Conservation (phyloP, 495 filamentous ascomycete genomes). For the Cladorrhinum samala region DNA sequence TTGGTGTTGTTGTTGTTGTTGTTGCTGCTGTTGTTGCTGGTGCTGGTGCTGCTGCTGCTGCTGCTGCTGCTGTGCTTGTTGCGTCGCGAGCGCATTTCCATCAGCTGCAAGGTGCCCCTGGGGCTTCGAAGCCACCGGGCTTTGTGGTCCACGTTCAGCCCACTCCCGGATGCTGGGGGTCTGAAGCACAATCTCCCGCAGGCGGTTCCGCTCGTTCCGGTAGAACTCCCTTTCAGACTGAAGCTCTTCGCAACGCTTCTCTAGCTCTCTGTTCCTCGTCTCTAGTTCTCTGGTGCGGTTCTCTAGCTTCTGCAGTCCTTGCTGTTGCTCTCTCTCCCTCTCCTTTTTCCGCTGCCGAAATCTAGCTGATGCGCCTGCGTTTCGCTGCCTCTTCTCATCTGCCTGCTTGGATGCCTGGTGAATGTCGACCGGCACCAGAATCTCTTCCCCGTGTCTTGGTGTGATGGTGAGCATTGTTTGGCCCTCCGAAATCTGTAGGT, state of each 20-base stretch:
- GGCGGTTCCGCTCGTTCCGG: slow-evolving; percentile 55
- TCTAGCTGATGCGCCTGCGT: slow-evolving; percentile 85
- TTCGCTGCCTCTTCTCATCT: slow-evolving; percentile 87
- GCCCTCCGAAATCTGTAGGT: slow-evolving; percentile 33
- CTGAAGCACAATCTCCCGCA: slow-evolving; percentile 55
- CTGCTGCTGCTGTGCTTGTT: slow-evolving; percentile 6
- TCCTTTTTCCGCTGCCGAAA: slow-evolving; percentile 87
- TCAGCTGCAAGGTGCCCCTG: slow-evolving; percentile 28
- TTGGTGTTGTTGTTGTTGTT: slow-evolving; percentile 11
- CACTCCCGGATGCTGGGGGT: slow-evolving; percentile 46
- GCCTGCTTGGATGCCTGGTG: slow-evolving; percentile 78
- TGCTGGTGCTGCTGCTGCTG: too few species aligned
- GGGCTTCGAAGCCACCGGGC: slow-evolving; percentile 32
- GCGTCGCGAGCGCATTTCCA: slow-evolving; percentile 24
- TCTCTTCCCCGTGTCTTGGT: slow-evolving; percentile 37
- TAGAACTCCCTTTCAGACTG: slow-evolving; percentile 43
- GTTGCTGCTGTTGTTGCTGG: too few species aligned
- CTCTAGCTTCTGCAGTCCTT: slow-evolving; percentile 57
- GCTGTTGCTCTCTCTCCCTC: slow-evolving; percentile 70
- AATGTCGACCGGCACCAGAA: slow-evolving; percentile 63
- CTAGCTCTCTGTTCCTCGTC: slow-evolving; percentile 39
- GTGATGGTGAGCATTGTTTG: slow-evolving; percentile 38
- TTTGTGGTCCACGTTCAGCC: slow-evolving; percentile 43
- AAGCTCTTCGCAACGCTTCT: slow-evolving; percentile 42
- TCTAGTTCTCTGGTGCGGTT: slow-evolving; percentile 46